Percentiles rank a stretch among this genome's conserved stretches.
Conservation (phyloP, 1,139 yeast species). For the Diutina neorugosa region DNA sequence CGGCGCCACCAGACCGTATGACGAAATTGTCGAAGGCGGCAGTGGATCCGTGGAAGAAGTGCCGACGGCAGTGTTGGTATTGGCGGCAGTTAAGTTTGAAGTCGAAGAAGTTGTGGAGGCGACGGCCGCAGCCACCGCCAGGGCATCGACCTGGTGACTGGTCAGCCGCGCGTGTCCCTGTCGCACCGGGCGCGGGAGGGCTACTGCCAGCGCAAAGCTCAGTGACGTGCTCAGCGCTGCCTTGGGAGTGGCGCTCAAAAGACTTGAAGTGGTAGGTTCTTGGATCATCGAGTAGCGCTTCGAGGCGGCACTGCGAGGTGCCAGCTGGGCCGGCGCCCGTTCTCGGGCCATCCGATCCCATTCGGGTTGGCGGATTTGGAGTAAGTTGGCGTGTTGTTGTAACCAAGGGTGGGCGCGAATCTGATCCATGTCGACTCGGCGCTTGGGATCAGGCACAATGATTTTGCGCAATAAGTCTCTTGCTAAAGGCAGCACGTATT, state of each 20-base stretch:
- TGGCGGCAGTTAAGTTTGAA: too few relatives aligned
- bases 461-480: constrained; percentile 81
- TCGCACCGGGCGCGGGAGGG: constrained; percentile 10
- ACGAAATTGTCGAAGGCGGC: background rate
- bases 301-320: constrained; percentile 8
- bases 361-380: constrained; percentile 76
- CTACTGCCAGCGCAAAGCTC: constrained; percentile 36
- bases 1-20: background rate
- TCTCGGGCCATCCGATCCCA: constrained; percentile 61
- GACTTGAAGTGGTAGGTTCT: constrained; percentile 28
- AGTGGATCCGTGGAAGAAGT: background rate
- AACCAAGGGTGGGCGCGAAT: constrained; percentile 84
- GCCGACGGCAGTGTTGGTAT: too few relatives aligned
- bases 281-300: constrained; percentile 37
- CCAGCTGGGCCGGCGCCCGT: constrained; percentile 6
- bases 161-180: background rate
- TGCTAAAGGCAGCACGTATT: constrained; percentile 82
- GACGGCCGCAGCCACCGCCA: background rate
- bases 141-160: background rate
- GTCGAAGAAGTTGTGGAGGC: too few relatives aligned
- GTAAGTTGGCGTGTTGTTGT: constrained; percentile 64
- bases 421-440: constrained; percentile 55
- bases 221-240: constrained; percentile 37
- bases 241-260: constrained; percentile 13
- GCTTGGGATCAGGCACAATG: constrained; percentile 76